phyloP scores from a whole-genome alignment of 495 filamentous ascomycete genomes.

The Aspergillus taichungensis region DNA sequence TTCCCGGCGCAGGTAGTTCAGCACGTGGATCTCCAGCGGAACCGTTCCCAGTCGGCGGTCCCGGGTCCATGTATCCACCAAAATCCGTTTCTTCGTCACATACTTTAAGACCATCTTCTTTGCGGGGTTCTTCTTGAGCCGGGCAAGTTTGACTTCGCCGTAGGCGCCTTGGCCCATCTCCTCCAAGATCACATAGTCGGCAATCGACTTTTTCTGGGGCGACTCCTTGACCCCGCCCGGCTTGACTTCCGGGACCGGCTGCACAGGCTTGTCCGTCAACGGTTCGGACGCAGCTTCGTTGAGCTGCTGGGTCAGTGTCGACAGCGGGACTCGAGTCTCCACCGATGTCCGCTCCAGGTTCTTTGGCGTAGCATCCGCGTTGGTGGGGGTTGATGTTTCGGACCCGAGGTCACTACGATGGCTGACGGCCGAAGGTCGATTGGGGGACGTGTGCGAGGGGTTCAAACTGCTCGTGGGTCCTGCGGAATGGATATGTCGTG shows the following conservation, averaged over 20 bases:
- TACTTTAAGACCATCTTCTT: constrained; percentile 95
- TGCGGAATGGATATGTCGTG: constrained; percentile 76
- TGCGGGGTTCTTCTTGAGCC: constrained; percentile 63
- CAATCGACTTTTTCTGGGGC: constrained; percentile 66
- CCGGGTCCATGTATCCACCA: constrained; percentile 97
- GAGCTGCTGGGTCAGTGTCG: constrained; percentile 66
- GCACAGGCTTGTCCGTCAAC: constrained; percentile 40
- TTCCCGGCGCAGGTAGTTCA: constrained; percentile 86
- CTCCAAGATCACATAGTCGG: constrained; percentile 87
- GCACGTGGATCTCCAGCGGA: constrained; percentile 92
- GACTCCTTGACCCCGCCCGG: constrained; percentile 23
- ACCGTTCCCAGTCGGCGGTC: constrained; percentile 94
- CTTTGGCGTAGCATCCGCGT: constrained; percentile 4
- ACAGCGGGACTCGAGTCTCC: constrained; percentile 44
- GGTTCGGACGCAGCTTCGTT: constrained; percentile 56
- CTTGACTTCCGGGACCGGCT: constrained; percentile 30
- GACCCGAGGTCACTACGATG: constrained; percentile 11
- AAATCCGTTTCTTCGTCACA: constrained; percentile 91
- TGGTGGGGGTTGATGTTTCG: constrained; percentile 1
- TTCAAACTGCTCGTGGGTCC: constrained; percentile 32
- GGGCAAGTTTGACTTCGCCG: constrained; percentile 93
- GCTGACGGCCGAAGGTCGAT: constrained; percentile 10
- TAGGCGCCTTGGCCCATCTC: constrained; percentile 99
- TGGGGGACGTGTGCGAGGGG: constrained; percentile 34
- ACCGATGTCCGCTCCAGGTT: constrained; percentile 15